phyloP scores from a whole-genome alignment of 139 green algal genomes.

The Haematococcus lacustris region DNA sequence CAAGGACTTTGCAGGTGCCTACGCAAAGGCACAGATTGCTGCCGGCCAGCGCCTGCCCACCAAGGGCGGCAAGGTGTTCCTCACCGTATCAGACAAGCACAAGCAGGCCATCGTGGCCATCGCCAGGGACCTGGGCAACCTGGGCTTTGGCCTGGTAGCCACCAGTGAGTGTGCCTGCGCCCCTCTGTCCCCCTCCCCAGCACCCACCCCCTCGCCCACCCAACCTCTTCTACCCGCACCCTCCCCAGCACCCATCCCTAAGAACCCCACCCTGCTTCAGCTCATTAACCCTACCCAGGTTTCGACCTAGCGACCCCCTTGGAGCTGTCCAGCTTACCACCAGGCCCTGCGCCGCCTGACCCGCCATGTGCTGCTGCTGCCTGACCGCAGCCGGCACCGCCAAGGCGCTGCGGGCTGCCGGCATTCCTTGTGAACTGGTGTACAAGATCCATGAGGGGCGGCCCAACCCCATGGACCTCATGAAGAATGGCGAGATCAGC shows the following conservation, averaged over 20 bases:
- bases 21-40: slow-evolving; percentile 93
- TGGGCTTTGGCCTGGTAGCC: slow-evolving; percentile 86
- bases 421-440: slow-evolving; percentile 64
- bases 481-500: slow-evolving; percentile 78
- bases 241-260: too few species aligned
- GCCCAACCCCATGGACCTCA: slow-evolving; percentile 62
- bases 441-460: slow-evolving; percentile 98
- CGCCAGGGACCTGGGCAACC: slow-evolving; percentile 67
- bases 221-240: too few species aligned
- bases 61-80: slow-evolving; percentile 69
- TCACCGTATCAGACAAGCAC: slow-evolving; percentile 88
- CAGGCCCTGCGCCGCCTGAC: too few species aligned
- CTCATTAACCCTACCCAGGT: too few species aligned
- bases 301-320: too few species aligned
- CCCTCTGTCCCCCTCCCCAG: too few species aligned
- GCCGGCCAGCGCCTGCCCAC: slow-evolving; percentile 77
- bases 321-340: too few species aligned
- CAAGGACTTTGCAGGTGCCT: slow-evolving; percentile 80
- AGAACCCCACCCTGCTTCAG: too few species aligned
- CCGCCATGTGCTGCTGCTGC: background rate
- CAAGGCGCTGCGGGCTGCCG: slow-evolving; percentile 39
- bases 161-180: slow-evolving; percentile 53
- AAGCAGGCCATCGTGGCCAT: slow-evolving; percentile 77
- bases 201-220: too few species aligned
- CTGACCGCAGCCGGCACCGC: slow-evolving; percentile 58